Evolutionary conservation across 257 asterid genomes (phyloP).

Genomic region (Solanum pinnatisectum): DNA sequence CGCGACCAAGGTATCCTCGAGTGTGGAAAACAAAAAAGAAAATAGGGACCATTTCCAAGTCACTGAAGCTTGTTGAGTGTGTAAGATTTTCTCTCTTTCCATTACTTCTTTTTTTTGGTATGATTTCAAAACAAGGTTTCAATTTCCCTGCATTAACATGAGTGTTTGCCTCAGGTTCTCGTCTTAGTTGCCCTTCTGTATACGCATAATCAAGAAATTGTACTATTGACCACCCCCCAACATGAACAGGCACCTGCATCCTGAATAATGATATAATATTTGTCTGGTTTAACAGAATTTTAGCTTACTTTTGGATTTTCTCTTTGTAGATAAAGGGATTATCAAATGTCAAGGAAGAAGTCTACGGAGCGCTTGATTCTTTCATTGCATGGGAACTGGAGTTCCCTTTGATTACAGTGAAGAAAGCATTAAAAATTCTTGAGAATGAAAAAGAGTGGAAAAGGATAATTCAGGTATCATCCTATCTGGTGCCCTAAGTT

Average conservation of each 20-base stretch:
- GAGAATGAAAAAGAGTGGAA: constrained; percentile 83
- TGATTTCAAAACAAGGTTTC: neutral
- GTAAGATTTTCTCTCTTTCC: constrained; percentile 32
- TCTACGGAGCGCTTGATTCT: constrained; percentile 90
- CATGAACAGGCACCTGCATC: neutral
- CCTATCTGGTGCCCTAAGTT: neutral
- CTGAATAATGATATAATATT: neutral
- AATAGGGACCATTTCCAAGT: constrained; percentile 82
- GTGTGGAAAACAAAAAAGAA: constrained; percentile 74
- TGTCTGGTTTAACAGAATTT: neutral
- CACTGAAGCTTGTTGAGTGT: constrained; percentile 70
- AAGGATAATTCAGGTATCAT: constrained; percentile 73
- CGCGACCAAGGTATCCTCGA: constrained; percentile 88
- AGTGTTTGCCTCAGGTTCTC: neutral
- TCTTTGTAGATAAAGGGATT: constrained; percentile 58
- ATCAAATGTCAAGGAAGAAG: constrained; percentile 94
- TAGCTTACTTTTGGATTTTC: neutral
- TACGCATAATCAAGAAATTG: neutral
- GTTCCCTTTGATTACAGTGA: constrained; percentile 82
- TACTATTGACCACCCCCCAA: neutral
- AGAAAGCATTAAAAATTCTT: constrained; percentile 81
- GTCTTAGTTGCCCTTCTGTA: neutral
- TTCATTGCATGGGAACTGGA: constrained; percentile 97
- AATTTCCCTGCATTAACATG: neutral
- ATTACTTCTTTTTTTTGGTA: neutral